Evolutionary conservation across 2,329 filamentous ascomycete genomes (phyloP), one percentile per base, ranked within the genome.

Genomic region (Grosmannia serpens): DNA sequence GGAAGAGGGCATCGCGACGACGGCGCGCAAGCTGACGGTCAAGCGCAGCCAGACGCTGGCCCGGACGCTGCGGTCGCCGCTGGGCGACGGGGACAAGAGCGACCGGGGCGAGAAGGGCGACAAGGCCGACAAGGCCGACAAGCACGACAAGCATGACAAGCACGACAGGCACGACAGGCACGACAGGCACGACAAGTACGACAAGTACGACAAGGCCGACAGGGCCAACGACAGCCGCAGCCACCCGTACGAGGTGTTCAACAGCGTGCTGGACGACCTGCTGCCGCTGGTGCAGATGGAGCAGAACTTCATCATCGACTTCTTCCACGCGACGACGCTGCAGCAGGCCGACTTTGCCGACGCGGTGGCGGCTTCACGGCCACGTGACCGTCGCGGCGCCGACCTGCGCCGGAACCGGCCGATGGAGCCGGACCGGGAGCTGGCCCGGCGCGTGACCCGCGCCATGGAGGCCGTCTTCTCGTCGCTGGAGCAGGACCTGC

Each of bases 271-370:
- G 61, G 87, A 94, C 59, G 90, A 96, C 66, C 82, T 94, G 63
- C 75, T 91, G 51, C 89, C 87, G 7, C 79, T 95, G 58, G 85
- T 96, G 60, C 86, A 90, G 65, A 91, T 92, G 70, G 94, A 99
- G 72, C 92, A 99, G 70, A 97, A 96, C 69, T 99, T 97, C 68
- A 78, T 96, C 54, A 85, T 96, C n/a, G 90, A 95, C 65, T 94
- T 96, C 70, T 97, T 97, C 79, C 92, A 97, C 66, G 84, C 94
- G 29, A 89, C 87, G n/a, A 95, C 90, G 2, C 77, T 92, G 31
- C 86, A 91, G 66, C 86, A 84, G 41, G 73, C 82, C 20, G 91
- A 96, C 68, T 97, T 96, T 68, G 80, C 87, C 1, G 94, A 97
- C 63, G 81, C 86, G 3, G 86, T 96, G 22, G 77, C 81, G 24